Evolutionary conservation across 2,329 filamentous ascomycete genomes (phyloP).

Genomic region (Pestalotiopsis sp.): DNA sequence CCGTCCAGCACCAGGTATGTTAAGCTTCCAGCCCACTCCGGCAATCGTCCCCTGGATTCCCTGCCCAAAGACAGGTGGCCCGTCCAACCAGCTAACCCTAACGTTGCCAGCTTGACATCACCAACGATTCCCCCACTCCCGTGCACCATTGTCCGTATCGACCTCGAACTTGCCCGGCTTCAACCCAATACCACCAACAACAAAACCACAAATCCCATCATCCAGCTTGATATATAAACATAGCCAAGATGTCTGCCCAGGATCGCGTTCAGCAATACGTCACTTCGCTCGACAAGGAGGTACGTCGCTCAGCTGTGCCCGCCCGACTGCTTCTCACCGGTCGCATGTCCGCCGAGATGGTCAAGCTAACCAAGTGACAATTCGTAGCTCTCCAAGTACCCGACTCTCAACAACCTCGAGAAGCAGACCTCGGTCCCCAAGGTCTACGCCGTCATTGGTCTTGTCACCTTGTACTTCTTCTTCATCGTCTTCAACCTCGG

Average conservation of each 20-base stretch:
- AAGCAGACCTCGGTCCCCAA: conserved; percentile 82
- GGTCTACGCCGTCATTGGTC: conserved; percentile 79
- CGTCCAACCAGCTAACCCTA: conserved; percentile 11
- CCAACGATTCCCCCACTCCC: conserved; percentile 7
- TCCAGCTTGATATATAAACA: conserved; percentile 13
- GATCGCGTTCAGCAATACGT: conserved; percentile 78
- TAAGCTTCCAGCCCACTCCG: neutral
- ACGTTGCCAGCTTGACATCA: conserved; percentile 15
- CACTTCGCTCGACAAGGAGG: conserved; percentile 81
- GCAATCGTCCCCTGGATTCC: neutral
- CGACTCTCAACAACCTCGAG: conserved; percentile 81
- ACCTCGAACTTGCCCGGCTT: neutral
- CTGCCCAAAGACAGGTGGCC: conserved; percentile 7
- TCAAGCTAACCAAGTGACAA: conserved; percentile 21
- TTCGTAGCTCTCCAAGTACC: conserved; percentile 80
- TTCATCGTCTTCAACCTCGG: conserved; percentile 92
- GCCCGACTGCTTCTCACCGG: neutral
- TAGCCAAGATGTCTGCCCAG: conserved; percentile 69
- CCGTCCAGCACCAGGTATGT: neutral
- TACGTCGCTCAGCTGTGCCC: conserved; percentile 41
- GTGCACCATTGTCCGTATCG: conserved; percentile 1
- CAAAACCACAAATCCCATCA: conserved; percentile 15
- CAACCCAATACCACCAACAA: neutral
- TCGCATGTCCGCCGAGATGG: conserved; percentile 16
- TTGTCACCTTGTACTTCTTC: conserved; percentile 83